phyloP scores from a whole-genome alignment of 1,139 yeast species.

The Lodderomyces orthopsilosis region DNA sequence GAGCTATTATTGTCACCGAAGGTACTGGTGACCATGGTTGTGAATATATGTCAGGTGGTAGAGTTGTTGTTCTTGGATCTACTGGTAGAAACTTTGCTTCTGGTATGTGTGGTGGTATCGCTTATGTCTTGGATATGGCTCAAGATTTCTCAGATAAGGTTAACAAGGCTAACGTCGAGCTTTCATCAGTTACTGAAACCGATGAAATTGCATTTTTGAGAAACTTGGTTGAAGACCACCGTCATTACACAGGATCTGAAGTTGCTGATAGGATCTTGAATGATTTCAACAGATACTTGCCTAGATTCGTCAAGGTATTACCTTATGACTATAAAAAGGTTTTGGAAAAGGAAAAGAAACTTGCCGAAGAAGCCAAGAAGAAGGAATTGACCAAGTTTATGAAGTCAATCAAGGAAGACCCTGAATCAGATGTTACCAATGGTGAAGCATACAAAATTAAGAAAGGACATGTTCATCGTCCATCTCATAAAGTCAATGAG shows the following conservation, averaged over 20 bases:
- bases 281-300: slow-evolving; percentile 85
- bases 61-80: slow-evolving; percentile 87
- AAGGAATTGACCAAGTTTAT: slow-evolving; percentile 56
- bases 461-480: slow-evolving; percentile 38
- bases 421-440: slow-evolving; percentile 82
- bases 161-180: slow-evolving; percentile 79
- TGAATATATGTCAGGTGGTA: slow-evolving; percentile 99
- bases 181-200: slow-evolving; percentile 76
- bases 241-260: slow-evolving; percentile 90
- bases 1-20: slow-evolving; percentile 95
- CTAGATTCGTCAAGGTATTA: slow-evolving; percentile 89
- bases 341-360: slow-evolving; percentile 71
- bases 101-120: slow-evolving; percentile 99
- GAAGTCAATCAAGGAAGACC: slow-evolving; percentile 71
- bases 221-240: slow-evolving; percentile 91
- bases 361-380: slow-evolving; percentile 66
- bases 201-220: slow-evolving; percentile 92
- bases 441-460: slow-evolving; percentile 68
- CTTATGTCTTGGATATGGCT: slow-evolving; percentile 92
- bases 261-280: slow-evolving; percentile 79
- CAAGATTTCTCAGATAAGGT: slow-evolving; percentile 85
- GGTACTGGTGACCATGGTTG: slow-evolving; percentile 99
- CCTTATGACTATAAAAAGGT: slow-evolving; percentile 92
- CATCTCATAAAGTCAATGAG: slow-evolving; percentile 42
- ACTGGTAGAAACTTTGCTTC: slow-evolving; percentile 97